Evolutionary conservation across 768 basidiomycete species (phyloP), one percentile per base, ranked within the genome.

Genomic region (Rhizopogon vinicolor): DNA sequence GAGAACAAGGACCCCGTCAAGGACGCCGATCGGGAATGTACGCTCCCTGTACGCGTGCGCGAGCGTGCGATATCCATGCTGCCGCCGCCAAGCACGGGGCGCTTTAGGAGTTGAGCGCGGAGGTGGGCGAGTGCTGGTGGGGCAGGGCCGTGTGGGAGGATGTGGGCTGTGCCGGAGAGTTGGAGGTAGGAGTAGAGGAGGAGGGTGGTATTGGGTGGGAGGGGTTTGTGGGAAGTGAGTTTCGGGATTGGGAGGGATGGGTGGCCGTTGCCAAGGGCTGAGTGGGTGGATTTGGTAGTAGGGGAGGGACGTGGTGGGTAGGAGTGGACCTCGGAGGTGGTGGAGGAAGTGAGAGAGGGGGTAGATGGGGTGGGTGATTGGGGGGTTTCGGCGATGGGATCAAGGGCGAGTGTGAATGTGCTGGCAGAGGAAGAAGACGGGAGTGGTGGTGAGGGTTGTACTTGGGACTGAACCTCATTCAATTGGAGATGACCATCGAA

Each of bases 171-270:
- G 5, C 93, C 93, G 6, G 81, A 73, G 33, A 94, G 78, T 55
- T 93, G 89, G 0, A 85, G 90, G 61, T 94, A 94, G 0, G 92
- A 85, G 68, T 94, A 94, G 2, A 94, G 78, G 18, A 94, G 81
- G 16, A 90, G 72, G 59, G 93, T 88, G 0, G 79, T 76, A 55
- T 81, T 81, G 3, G 78, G 68, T 35, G 79, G 70, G 63, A 82
- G 79, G 14, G 75, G 67, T 5, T 80, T 75, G 2, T 65, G 55
- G 46, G 50, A 18, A 1, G 42, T 61, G 43, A 57, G 33, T 39
- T 50, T 67, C n/a, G 44, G 63, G 50, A 43, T 58, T 40, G 53
- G 56, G 59, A 44, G 56, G 46, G 61, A 72, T 43, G 65, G 71
- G 7, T 59, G 68, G 65, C 72, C 72, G 16, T 79, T 78, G 0